These are phyloP conservation scores for Leccinum griseonigrum DNA, from an alignment of 1,284 basidiomycete genomes.

Conservation along the genomic window DNA sequence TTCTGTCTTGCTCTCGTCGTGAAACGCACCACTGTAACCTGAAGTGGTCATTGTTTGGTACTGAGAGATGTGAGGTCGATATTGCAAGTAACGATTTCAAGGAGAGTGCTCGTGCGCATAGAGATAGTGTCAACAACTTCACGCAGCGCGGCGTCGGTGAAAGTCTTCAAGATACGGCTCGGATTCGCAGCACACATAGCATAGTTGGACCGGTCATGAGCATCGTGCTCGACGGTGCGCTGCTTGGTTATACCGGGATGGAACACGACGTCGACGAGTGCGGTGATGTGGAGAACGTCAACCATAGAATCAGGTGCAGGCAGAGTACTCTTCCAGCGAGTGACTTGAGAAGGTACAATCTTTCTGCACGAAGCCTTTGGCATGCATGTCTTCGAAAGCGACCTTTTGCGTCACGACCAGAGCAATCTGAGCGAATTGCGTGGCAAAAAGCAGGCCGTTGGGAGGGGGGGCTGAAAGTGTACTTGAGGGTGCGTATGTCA, in stretches of 20 bases:
- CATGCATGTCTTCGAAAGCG: slow-evolving; percentile 97
- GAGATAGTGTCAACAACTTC: slow-evolving; percentile 94
- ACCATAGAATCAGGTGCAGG: slow-evolving; percentile 91
- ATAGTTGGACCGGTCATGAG: slow-evolving; percentile 91
- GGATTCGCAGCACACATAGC: slow-evolving; percentile 99
- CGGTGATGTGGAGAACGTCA: slow-evolving; percentile 91
- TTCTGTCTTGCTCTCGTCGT: too few relatives aligned
- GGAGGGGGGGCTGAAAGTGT: slow-evolving; percentile 98
- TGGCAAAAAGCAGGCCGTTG: slow-evolving; percentile 92
- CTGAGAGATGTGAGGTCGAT: slow-evolving; percentile 52
- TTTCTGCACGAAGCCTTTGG: slow-evolving; percentile 91
- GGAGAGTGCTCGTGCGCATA: slow-evolving; percentile 71
- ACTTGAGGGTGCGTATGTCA: slow-evolving; percentile 87
- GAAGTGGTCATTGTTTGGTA: too few relatives aligned
- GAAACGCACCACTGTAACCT: too few relatives aligned
- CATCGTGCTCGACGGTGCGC: slow-evolving; percentile 93
- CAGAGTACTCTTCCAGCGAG: slow-evolving; percentile 96
- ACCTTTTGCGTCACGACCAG: slow-evolving; percentile 97
- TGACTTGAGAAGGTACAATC: slow-evolving; percentile 95
- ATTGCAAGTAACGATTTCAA: slow-evolving; percentile 98
- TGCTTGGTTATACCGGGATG: slow-evolving; percentile 99
- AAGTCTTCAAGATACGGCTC: slow-evolving; percentile 89
- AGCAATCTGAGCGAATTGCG: slow-evolving; percentile 98
- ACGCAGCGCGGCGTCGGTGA: slow-evolving; percentile 88
- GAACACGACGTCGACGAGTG: slow-evolving; percentile 98